Percentiles rank a stretch among this genome's conserved stretches.
These are phyloP conservation scores for Colletotrichum incanum DNA, from an alignment of 2,329 filamentous ascomycete species.

Conservation along the genomic window DNA sequence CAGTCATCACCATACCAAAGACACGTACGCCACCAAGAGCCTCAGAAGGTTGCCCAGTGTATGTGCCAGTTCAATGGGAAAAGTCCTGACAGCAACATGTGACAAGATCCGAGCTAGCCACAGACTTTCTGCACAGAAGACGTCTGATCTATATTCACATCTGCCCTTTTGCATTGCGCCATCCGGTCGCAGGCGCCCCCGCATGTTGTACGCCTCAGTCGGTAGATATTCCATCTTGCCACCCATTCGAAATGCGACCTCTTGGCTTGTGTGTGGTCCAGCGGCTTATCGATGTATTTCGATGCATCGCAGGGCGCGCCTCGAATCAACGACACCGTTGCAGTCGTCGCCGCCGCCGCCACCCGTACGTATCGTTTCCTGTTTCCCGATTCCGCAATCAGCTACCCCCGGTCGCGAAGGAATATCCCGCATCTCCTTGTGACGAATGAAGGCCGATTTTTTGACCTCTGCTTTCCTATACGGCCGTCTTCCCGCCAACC, in stretches of 20 bases:
- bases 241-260: not conserved
- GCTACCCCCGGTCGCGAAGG: slow-evolving; percentile 44
- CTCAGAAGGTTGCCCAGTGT: not conserved
- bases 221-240: not conserved
- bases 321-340: not conserved
- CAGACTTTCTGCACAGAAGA: slow-evolving; percentile 2
- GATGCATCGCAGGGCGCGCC: not conserved
- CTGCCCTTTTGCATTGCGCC: not conserved
- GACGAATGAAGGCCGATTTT: slow-evolving; percentile 45
- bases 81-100: not conserved
- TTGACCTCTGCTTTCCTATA: slow-evolving; percentile 45
- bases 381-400: slow-evolving; percentile 39
- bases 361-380: not conserved
- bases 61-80: not conserved
- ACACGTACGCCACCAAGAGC: not conserved
- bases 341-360: not conserved
- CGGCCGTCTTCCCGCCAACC: slow-evolving; percentile 20
- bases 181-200: not conserved
- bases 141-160: not conserved
- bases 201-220: not conserved
- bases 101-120: slow-evolving; percentile 5
- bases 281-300: no score
- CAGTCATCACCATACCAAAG: not conserved
- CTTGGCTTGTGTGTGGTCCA: not conserved
- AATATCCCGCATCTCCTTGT: slow-evolving; percentile 26